Base-by-base conservation (phyloP, 768 basidiomycete species). In the Kwoniella pini region DNA sequence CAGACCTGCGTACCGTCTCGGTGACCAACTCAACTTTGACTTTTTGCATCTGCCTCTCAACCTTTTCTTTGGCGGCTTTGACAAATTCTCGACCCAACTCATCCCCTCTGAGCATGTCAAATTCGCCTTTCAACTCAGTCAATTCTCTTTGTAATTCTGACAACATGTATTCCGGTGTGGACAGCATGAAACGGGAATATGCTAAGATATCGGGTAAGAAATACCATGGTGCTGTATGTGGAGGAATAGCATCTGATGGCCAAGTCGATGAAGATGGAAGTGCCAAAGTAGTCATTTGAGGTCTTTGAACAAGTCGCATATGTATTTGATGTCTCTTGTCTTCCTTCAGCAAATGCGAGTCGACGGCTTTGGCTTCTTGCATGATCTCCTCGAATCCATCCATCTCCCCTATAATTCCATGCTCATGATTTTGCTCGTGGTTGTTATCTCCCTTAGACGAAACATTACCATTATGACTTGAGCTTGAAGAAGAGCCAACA, bases 111-210 rank as follows among this genome's bases (percentile, higher is more conserved):
- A 95, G 80, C 7, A 83, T 79, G 24, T 85, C 83, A 44, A 87
- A 84, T 79, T 98, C 95, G 0, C 81, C 68, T 1, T 81, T 83
- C 2, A 99, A 82, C 57, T 89, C 87, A 31, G 85, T 84, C 27
- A 92, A 78, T 61, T 99, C 89, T 44, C 79, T 81, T 2, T 84
- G 82, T 12, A 98, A 84, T 72, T 91, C 88, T 17, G 83, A 75
- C 40, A 88, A 82, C 59, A 98, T 84, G 77, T 94, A 90, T 1
- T 84, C 82, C 0, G 95, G 91, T 0, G 93, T 91, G 19, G 91
- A 92, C 24, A 98, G 86, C 93, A 98, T 96, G 81, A 98, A 96
- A 73, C 91, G 92, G 19, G 93, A 84, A 77, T 88, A 96, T 38
- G 81, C 80, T 64, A 87, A 86, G 39, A 96, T 89, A 71, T 97